Evolutionary conservation across 371 early-diverging fungal species (phyloP), one percentile per base, ranked within the genome.

Genomic region (Cladochytrium tenue): DNA sequence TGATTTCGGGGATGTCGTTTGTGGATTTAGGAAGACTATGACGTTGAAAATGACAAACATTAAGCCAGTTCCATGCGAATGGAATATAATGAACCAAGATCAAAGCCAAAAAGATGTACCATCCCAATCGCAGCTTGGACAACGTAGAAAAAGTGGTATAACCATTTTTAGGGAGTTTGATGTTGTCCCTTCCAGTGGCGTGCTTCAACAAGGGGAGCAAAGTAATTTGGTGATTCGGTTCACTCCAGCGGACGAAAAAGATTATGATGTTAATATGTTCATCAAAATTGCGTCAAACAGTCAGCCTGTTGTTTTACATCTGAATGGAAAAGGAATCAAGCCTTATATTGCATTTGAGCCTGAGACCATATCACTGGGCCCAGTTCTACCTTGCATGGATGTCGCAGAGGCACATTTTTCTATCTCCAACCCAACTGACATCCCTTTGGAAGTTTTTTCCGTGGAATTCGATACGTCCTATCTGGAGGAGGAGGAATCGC

Each of bases 1-100:
- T n/a, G 76, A 80, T 57, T 86, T 84, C 70, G 84, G 83, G 7
- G 76, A 80, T 30, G 76, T 86, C 0, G 43, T 79, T 13, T 81
- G 79, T 60, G 84, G 86, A 5, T 62, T 63, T 5, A 69, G 86
- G 34, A 79, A 81, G 56, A 76, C 76, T 0, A 56, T 75, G 15
- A 32, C 62, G n/a, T 58, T 81, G n/a, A 66, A 68, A 31, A 17
- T 84, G 10, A 60, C 59, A 28, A 85, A 85, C 70, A 63, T 71
- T 2, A 75, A 75, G 53, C 23, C 71, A 1, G 79, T 83, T 0
- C 71, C 75, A 2, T 78, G 80, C 60, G 81, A 79, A 58, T 85
- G 86, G 86, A 57, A 71, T 34, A 60, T 69, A 5, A 61, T 15
- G 36, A 32, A n/a, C 30, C 35, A 13, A 32, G 17, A 0, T 28